phyloP scores from a whole-genome alignment of 2,329 filamentous ascomycete genomes.

The Pyrenophora graminea region DNA sequence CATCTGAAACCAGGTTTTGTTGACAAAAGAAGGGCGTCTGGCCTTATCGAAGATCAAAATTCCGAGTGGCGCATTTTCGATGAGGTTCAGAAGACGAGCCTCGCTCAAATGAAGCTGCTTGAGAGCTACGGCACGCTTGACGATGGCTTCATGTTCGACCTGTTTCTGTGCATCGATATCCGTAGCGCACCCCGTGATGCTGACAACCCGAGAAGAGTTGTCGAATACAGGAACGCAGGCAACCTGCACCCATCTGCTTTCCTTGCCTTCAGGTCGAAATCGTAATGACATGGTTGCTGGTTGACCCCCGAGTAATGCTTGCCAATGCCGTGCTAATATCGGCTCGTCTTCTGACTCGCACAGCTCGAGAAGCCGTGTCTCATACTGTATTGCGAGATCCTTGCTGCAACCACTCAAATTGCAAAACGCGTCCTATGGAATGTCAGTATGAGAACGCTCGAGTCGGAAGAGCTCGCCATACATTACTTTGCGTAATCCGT shows the following conservation, averaged over 20 bases:
- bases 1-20: slow-evolving; percentile 7
- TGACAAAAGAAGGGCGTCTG: background rate
- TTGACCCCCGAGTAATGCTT: background rate
- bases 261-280: background rate
- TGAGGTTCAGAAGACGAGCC: background rate
- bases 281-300: background rate
- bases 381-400: background rate
- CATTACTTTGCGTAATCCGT: slow-evolving; percentile 1
- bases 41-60: slow-evolving; percentile 1
- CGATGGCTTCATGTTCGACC: background rate
- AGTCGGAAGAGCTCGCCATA: background rate
- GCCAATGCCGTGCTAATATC: background rate
- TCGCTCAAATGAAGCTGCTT: background rate
- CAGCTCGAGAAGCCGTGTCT: slow-evolving; percentile 1
- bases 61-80: slow-evolving; percentile 1
- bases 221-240: slow-evolving; percentile 4
- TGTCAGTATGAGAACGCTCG: background rate
- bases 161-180: background rate
- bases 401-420: slow-evolving; percentile 1
- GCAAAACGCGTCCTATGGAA: background rate
- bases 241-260: slow-evolving; percentile 1
- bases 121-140: background rate
- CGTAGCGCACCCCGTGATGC: slow-evolving; percentile 3
- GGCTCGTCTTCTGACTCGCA: slow-evolving; percentile 2
- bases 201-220: background rate